Conservation (phyloP, 1,284 basidiomycete genomes). For the Moniliophthora roreri region DNA sequence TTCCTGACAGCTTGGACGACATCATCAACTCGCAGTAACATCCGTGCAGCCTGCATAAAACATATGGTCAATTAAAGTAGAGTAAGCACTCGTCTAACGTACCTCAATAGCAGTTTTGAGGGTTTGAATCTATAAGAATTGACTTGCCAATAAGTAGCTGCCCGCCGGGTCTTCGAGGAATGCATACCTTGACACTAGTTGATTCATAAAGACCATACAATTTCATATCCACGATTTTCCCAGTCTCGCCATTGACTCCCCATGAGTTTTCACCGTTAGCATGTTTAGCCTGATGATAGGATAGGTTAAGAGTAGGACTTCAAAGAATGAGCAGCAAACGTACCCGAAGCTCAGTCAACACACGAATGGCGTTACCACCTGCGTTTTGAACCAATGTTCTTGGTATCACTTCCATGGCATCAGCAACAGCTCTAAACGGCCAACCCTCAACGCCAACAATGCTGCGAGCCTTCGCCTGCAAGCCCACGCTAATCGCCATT, state of each 20-base stretch:
- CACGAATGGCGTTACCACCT: slow-evolving; percentile 93
- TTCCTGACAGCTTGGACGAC: slow-evolving; percentile 85
- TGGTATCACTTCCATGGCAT: slow-evolving; percentile 98
- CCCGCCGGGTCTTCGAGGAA: neutral
- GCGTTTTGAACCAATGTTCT: slow-evolving; percentile 94
- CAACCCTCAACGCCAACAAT: slow-evolving; percentile 85
- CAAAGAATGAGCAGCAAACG: too few relatives aligned
- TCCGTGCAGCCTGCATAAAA: slow-evolving; percentile 69
- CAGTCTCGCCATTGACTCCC: slow-evolving; percentile 95
- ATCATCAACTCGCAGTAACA: slow-evolving; percentile 93
- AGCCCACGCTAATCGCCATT: slow-evolving; percentile 93
- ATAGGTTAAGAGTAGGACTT: slow-evolving; percentile 8
- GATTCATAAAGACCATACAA: slow-evolving; percentile 92
- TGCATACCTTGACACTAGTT: slow-evolving; percentile 85
- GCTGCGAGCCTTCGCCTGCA: slow-evolving; percentile 81
- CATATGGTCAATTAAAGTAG: neutral
- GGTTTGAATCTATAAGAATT: slow-evolving; percentile 73
- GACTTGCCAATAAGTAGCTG: neutral
- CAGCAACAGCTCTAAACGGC: slow-evolving; percentile 90
- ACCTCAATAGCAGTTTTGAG: slow-evolving; percentile 97
- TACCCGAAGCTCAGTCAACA: slow-evolving; percentile 87
- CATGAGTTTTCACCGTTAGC: slow-evolving; percentile 88
- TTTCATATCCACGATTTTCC: slow-evolving; percentile 96
- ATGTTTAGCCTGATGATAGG: slow-evolving; percentile 79
- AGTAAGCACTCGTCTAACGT: slow-evolving; percentile 17